Evolutionary conservation across 768 basidiomycete genomes (phyloP), one percentile per base, ranked within the genome.

Genomic region (Rhizopogon sp.): DNA sequence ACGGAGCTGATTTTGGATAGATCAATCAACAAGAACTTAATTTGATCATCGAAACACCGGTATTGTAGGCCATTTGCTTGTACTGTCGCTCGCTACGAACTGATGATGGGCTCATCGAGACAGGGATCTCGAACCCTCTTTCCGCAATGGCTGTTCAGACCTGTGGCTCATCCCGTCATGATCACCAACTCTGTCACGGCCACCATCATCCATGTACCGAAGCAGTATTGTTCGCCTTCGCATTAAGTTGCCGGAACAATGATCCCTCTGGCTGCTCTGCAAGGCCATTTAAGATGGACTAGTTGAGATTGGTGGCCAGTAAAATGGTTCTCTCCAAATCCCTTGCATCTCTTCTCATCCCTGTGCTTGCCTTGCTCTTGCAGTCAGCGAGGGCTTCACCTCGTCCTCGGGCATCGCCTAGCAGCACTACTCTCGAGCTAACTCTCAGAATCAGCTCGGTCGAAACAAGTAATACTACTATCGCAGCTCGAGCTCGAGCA

Each of bases 301-400:
- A 29, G 43, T 17, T 1, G 9, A 29, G n/a, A 13, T 6, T 31
- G 14, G 2, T 46, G 10, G n/a, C 17, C 45, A 14, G 5, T 25
- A 56, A 31, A 37, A 56, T 56, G 56, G 43, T 56, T 44, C 33
- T 43, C 43, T 43, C 55, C 11, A 35, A 14, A 14, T 55, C 43
- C 16, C 43, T 56, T 25, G 22, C 13, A 17, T 46, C 2, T 29
- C 29, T 56, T 40, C 43, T 56, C 33, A 20, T 56, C 22, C 40
- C 39, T 1, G 56, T 29, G 2, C 17, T 56, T 20, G 43, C 56
- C 31, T 17, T 42, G n/a, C 22, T 56, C 11, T 17, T 28, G 43
- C 56, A 37, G 13, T 33, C 31, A 20, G 46, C 13, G 6, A 35
- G 31, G 9, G 46, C 46, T 20, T 20, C 33, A 13, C 55, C 53